Percentiles rank a stretch among this genome's conserved stretches.
phyloP scores from a whole-genome alignment of 805 yeast genomes.

The Saccharomycopsis sp. region DNA sequence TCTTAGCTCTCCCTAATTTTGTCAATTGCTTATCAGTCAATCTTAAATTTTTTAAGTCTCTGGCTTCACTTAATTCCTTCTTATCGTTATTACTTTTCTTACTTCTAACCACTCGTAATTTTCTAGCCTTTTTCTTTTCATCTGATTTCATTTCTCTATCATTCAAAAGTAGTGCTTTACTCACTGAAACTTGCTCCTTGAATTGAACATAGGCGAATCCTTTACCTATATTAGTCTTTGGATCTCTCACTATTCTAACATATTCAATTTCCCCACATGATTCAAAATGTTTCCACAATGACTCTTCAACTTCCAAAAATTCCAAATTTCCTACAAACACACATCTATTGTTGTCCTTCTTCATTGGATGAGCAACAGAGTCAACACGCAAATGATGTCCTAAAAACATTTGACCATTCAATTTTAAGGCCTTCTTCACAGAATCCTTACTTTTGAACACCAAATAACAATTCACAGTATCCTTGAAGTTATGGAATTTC shows the following conservation, averaged over 20 bases:
- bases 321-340: conserved; percentile 91
- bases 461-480: conserved; percentile 80
- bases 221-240: conserved; percentile 91
- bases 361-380: conserved; percentile 85
- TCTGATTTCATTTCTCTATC: conserved; percentile 50
- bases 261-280: conserved; percentile 65
- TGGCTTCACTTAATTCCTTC: conserved; percentile 22
- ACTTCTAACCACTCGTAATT: conserved; percentile 71
- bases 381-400: conserved; percentile 84
- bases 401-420: conserved; percentile 64
- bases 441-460: conserved; percentile 56
- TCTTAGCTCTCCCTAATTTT: conserved; percentile 70
- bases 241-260: conserved; percentile 85
- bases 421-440: conserved; percentile 34
- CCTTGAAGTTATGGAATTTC: conserved; percentile 67
- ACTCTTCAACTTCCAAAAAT: conserved; percentile 88
- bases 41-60: conserved; percentile 25
- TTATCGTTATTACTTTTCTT: conserved; percentile 34
- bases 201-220: conserved; percentile 97
- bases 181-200: conserved; percentile 62
- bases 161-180: conserved; percentile 72
- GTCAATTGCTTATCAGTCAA: conserved; percentile 67
- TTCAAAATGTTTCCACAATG: conserved; percentile 75
- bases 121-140: conserved; percentile 39
- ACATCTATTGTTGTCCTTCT: conserved; percentile 75